These are phyloP conservation scores for Anastatica hierochuntica DNA, from an alignment of 345 rosid genomes.

Conservation along the genomic window DNA sequence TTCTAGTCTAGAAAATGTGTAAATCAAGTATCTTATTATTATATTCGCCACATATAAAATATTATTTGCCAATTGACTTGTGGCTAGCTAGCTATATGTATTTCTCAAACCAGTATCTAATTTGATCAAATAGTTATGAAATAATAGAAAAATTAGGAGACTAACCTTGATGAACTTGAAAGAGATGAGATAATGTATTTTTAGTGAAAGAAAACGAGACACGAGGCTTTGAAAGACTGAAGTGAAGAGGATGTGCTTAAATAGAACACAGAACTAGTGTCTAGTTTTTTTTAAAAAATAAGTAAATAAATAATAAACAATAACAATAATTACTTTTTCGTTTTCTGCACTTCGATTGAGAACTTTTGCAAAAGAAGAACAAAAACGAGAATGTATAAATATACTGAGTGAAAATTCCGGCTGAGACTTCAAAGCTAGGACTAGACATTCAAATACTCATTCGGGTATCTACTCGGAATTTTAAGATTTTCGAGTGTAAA, in stretches of 20 bases:
- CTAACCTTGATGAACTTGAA: conserved; percentile 24
- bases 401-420: conserved; percentile 26
- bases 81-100: too few species aligned
- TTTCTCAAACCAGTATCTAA: too few species aligned
- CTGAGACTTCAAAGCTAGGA: conserved; percentile 31
- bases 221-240: conserved; percentile 23
- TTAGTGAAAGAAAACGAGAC: conserved; percentile 7
- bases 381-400: background rate
- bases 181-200: background rate
- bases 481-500: too few species aligned
- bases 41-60: too few species aligned
- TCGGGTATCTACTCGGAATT: too few species aligned
- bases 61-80: background rate
- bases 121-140: background rate
- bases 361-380: conserved; percentile 40
- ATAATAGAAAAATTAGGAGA: conserved; percentile 1
- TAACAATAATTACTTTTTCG: conserved; percentile 28
- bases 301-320: conserved; percentile 2
- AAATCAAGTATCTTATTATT: too few species aligned
- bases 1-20: too few species aligned
- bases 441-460: too few species aligned
- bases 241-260: conserved; percentile 27
- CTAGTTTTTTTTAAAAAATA: conserved; percentile 5
- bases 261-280: conserved; percentile 40
- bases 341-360: conserved; percentile 37